Percentiles rank a stretch among this genome's conserved stretches.
These are phyloP conservation scores for Fusarium sororula DNA, from an alignment of 2,329 filamentous ascomycete genomes.

Conservation along the genomic window DNA sequence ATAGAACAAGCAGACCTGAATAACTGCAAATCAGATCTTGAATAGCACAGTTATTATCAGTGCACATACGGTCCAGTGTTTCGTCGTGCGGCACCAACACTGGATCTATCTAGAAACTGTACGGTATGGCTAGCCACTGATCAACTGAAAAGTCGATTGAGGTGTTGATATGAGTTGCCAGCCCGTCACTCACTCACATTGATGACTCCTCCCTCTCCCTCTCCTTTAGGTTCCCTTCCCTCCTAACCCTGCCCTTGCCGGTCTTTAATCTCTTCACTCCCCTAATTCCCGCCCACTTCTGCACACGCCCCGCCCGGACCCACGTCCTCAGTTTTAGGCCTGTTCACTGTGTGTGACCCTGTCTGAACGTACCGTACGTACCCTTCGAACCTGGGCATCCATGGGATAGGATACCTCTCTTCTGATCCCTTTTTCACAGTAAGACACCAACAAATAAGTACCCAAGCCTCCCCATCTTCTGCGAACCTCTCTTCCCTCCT, in stretches of 20 bases:
- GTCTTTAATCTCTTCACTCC: slow-evolving; percentile 33
- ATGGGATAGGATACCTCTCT: not conserved
- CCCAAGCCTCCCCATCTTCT: slow-evolving; percentile 47
- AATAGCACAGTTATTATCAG: not conserved
- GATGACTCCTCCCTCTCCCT: not conserved
- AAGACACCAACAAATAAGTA: slow-evolving; percentile 53
- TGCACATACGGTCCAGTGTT: not conserved
- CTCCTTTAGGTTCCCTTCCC: slow-evolving; percentile 2
- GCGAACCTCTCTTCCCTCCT: slow-evolving; percentile 38
- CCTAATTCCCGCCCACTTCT: slow-evolving; percentile 30
- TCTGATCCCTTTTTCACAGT: slow-evolving; percentile 19
- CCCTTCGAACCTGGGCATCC: not conserved
- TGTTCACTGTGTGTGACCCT: slow-evolving; percentile 22
- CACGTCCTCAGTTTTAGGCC: slow-evolving; percentile 21
- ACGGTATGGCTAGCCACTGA: not conserved
- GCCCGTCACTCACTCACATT: not conserved
- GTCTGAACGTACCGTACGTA: not conserved
- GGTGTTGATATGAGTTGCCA: not conserved
- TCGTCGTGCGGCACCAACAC: not conserved
- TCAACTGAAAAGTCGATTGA: not conserved
- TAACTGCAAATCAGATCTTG: not conserved
- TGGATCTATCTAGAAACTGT: not conserved
- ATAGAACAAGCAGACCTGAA: not conserved
- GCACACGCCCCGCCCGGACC: slow-evolving; percentile 29
- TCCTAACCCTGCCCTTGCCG: not conserved